Conservation (phyloP, 78 protist genomes). For the Dictyostelium firmibasis region DNA sequence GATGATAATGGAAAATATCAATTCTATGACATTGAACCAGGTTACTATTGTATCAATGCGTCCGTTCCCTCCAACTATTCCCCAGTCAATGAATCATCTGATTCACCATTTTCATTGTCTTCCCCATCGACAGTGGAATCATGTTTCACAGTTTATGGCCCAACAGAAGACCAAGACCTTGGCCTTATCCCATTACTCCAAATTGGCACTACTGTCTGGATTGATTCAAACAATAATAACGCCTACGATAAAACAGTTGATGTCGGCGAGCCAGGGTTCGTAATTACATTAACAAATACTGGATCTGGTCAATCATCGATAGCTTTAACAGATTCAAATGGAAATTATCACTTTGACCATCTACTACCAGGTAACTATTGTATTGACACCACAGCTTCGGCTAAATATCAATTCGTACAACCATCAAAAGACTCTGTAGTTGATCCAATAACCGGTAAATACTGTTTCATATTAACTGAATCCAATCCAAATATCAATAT, state of each 20-base stretch:
- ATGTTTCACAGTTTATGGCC: not conserved
- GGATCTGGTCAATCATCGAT: not conserved
- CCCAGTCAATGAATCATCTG: not conserved
- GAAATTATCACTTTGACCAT: not conserved
- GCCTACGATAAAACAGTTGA: not conserved
- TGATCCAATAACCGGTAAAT: not conserved
- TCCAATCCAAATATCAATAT: not conserved
- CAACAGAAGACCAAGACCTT: not conserved
- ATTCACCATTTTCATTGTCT: not conserved
- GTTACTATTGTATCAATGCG: slow-evolving; percentile 1
- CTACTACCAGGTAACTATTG: slow-evolving; percentile 22
- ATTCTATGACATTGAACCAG: slow-evolving; percentile 19
- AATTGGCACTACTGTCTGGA: not conserved
- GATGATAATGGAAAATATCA: not conserved
- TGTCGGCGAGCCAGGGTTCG: not conserved
- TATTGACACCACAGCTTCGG: not conserved
- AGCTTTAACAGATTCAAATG: not conserved
- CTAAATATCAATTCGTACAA: not conserved
- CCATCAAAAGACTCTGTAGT: slow-evolving; percentile 3
- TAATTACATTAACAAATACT: not conserved
- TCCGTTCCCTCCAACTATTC: not conserved
- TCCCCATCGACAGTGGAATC: not conserved
- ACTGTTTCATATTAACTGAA: not conserved
- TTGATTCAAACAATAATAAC: not conserved
- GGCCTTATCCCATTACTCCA: not conserved